Evolutionary conservation across 1,139 yeast species (phyloP).

Genomic region (Pichia terricola): DNA sequence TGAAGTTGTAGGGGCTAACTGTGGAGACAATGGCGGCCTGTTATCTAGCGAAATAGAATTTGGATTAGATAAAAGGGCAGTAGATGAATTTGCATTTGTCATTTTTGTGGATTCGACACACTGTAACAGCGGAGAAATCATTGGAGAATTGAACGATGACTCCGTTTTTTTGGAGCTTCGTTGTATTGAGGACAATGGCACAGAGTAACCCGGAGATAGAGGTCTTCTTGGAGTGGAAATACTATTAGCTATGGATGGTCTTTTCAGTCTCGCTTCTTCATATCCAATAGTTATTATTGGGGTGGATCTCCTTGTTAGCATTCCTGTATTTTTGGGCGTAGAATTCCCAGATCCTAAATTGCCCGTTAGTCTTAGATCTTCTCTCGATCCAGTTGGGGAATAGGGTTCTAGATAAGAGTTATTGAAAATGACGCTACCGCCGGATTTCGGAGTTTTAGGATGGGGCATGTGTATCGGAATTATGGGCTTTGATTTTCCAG

Average conservation of each 20-base stretch:
- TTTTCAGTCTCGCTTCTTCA: constrained; percentile 2
- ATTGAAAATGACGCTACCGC: constrained; percentile 27
- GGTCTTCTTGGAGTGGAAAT: constrained; percentile 27
- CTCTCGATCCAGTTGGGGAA: constrained; percentile 12
- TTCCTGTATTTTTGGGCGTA: constrained; percentile 27
- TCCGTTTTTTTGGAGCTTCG: constrained; percentile 18
- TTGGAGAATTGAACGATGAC: constrained; percentile 30
- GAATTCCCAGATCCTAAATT: constrained; percentile 23
- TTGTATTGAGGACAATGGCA: constrained; percentile 48
- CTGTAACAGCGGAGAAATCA: constrained; percentile 34
- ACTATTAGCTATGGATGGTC: not conserved
- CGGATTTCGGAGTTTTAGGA: constrained; percentile 6
- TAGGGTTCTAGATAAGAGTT: constrained; percentile 33
- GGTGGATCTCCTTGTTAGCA: constrained; percentile 14
- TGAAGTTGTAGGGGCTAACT: constrained; percentile 38
- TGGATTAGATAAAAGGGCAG: not conserved
- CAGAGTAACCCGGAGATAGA: constrained; percentile 42
- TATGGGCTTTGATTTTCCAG: constrained; percentile 1
- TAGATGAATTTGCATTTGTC: not conserved
- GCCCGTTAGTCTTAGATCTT: constrained; percentile 2
- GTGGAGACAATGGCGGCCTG: constrained; percentile 71
- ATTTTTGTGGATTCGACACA: constrained; percentile 17
- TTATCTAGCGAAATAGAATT: constrained; percentile 13
- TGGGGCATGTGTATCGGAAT: constrained; percentile 3
- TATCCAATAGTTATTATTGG: constrained; percentile 17